Conservation (phyloP, 1,284 basidiomycete genomes). For the Austroboletus niveus region DNA sequence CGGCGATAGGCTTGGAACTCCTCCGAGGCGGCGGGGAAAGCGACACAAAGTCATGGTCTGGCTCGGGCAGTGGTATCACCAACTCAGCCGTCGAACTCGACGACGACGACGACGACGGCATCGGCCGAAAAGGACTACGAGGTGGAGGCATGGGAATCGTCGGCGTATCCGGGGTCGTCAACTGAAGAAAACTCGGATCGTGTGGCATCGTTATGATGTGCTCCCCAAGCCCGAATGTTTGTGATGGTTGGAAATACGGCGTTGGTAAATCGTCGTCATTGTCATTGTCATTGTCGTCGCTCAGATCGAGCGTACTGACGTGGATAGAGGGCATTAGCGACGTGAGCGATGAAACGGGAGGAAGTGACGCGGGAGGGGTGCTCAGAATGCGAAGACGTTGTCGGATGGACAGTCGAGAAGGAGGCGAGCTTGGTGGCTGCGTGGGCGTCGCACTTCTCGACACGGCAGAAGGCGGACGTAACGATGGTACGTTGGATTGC, state of each 20-base stretch:
- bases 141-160: constrained; percentile 30
- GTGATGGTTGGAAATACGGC: constrained; percentile 33
- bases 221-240: constrained; percentile 52
- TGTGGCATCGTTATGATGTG: constrained; percentile 54
- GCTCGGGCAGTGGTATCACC: constrained; percentile 6
- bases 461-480: constrained; percentile 28
- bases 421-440: constrained; percentile 17
- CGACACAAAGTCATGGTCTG: constrained; percentile 25
- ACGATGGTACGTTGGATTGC: constrained; percentile 43
- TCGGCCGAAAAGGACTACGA: constrained; percentile 7
- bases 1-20: constrained; percentile 19
- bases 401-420: constrained; percentile 44
- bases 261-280: constrained; percentile 18
- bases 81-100: neutral
- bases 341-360: constrained; percentile 5
- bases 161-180: constrained; percentile 45
- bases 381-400: constrained; percentile 64
- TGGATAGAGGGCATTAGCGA: constrained; percentile 15
- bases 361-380: constrained; percentile 13
- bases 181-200: constrained; percentile 57
- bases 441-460: constrained; percentile 2
- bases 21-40: constrained; percentile 32
- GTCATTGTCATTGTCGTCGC: constrained; percentile 25
- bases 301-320: constrained; percentile 28
- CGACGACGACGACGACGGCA: neutral